Evolutionary conservation across 768 basidiomycete species (phyloP), one percentile per base, ranked within the genome.

Genomic region (Trametes punicea): DNA sequence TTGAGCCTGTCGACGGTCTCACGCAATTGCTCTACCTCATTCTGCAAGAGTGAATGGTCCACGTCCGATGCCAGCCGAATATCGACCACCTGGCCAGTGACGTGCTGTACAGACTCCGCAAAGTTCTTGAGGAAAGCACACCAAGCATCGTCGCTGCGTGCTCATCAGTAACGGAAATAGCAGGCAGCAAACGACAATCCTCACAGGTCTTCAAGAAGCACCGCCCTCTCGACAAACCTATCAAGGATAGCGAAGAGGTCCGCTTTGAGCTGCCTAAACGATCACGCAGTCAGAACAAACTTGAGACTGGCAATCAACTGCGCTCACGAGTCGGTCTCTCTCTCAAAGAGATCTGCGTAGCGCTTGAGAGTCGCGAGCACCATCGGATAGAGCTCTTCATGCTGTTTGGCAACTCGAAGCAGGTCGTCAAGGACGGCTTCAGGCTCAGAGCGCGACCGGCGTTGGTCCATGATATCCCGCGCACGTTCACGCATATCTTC

Each of bases 401-500:
- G 81, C 51, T 85, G 77, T 62, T 80, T 80, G 0, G 86, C 84
- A 6, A 83, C 68, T 15, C 74, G 70, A 38, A 88, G 70, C 29
- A 93, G 68, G 40, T 88, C 85, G 30, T 84, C 79, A 30, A 90
- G 65, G 2, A 77, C 77, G 2, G 73, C 65, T 48, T 80, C 82
- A 0, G 81, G 79, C 27, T 85, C 85, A 2, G 80, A 79, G 10
- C 56, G 51, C 3, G 65, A 45, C 30, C 59, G 69, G 18, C 58
- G 63, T 45, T 67, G 61, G 49, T 59, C 60, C 38, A 76, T 68
- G 31, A 70, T 65, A 51, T 62, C 71, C n/a, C 69, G 76, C 33
- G 81, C 75, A 31, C 83, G 79, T 60, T 93, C 85, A 34, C 84
- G 83, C 70, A 90, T 78, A 46, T 94, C 90, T 65, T 89, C 85